These are phyloP conservation scores for Physaria fendleri DNA, from an alignment of 345 rosid species.

Conservation along the genomic window DNA sequence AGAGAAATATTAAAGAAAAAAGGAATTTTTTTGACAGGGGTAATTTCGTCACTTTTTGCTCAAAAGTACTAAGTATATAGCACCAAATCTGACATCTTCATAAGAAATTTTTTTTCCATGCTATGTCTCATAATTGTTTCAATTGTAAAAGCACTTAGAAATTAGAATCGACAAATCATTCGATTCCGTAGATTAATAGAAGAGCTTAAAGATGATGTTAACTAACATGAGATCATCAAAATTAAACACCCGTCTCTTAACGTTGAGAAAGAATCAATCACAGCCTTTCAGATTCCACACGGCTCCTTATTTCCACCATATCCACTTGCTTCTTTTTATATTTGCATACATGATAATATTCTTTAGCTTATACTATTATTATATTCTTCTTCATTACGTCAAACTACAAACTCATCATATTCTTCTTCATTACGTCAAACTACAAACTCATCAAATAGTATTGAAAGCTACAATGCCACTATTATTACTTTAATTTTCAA, in stretches of 20 bases:
- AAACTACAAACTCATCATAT: constrained; percentile 15
- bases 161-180: not conserved
- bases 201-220: constrained; percentile 8
- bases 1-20: too few relatives aligned
- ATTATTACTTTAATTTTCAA: constrained; percentile 5
- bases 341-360: not conserved
- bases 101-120: too few relatives aligned
- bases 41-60: too few relatives aligned
- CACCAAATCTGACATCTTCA: too few relatives aligned
- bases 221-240: not conserved
- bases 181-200: not conserved
- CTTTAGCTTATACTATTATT: not conserved
- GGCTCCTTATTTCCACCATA: constrained; percentile 20
- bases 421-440: constrained; percentile 20
- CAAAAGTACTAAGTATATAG: too few relatives aligned
- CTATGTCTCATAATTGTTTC: too few relatives aligned
- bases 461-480: constrained; percentile 6
- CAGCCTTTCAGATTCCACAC: constrained; percentile 33
- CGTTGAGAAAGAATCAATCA: constrained; percentile 31
- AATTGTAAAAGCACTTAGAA: not conserved
- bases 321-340: constrained; percentile 25
- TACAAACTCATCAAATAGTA: constrained; percentile 1
- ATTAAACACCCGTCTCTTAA: constrained; percentile 30
- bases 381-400: constrained; percentile 24
- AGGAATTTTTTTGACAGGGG: too few relatives aligned